A percentile compares a stretch with the other conserved stretches of the same genome.
Evolutionary conservation across 2,329 filamentous ascomycete genomes (phyloP).

Genomic region (Fusarium albosuccineum): DNA sequence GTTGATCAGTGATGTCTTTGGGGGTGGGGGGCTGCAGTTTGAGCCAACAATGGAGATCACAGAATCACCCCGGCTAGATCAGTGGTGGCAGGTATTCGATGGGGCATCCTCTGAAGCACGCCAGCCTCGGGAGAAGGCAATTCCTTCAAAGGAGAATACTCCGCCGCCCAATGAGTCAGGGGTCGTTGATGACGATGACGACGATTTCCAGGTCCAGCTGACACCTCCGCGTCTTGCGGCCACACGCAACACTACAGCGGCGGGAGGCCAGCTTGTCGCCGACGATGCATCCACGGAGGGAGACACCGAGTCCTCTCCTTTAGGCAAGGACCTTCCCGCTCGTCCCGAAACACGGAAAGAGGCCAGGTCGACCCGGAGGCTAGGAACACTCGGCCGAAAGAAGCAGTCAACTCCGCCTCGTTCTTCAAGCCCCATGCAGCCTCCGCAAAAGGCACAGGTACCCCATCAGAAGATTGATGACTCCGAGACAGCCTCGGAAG

Average conservation of each 20-base stretch:
- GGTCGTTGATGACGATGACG: slow-evolving; percentile 56
- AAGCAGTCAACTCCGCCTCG: slow-evolving; percentile 47
- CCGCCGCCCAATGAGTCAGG: slow-evolving; percentile 34
- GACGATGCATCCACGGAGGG: slow-evolving; percentile 52
- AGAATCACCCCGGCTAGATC: slow-evolving; percentile 54
- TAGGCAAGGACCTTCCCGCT: slow-evolving; percentile 14
- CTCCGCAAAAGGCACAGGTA: slow-evolving; percentile 11
- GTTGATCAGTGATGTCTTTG: slow-evolving; percentile 60
- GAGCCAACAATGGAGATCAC: slow-evolving; percentile 47
- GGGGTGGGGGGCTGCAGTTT: slow-evolving; percentile 50
- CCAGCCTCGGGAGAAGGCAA: slow-evolving; percentile 30
- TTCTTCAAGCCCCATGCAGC: slow-evolving; percentile 30
- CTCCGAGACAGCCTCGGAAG: slow-evolving; percentile 61
- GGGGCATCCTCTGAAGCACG: slow-evolving; percentile 45
- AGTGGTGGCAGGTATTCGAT: slow-evolving; percentile 64
- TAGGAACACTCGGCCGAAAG: slow-evolving; percentile 55
- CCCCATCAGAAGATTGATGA: slow-evolving; percentile 39
- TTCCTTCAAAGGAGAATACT: slow-evolving; percentile 17
- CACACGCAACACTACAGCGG: slow-evolving; percentile 39
- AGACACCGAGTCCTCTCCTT: slow-evolving; percentile 43
- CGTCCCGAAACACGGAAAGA: slow-evolving; percentile 27
- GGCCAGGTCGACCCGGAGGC: slow-evolving; percentile 38
- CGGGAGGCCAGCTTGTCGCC: slow-evolving; percentile 19
- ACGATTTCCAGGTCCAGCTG: slow-evolving; percentile 65
- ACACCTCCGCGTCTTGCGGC: slow-evolving; percentile 58